Percentiles rank a stretch among this genome's conserved stretches.
phyloP scores from a whole-genome alignment of 2,329 filamentous ascomycete genomes.

The Pseudofabraea citricarpa region DNA sequence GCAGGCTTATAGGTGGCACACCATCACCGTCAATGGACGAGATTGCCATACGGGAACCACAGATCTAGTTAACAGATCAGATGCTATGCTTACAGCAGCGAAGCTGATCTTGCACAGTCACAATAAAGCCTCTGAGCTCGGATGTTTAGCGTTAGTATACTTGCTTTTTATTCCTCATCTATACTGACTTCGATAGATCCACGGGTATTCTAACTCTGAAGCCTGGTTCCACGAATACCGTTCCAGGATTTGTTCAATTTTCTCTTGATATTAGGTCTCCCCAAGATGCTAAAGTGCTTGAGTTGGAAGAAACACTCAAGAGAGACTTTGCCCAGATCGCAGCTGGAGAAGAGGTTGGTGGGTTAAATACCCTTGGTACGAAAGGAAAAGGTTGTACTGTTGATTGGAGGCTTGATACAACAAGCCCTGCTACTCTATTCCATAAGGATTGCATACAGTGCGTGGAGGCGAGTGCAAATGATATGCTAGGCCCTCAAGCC shows the following conservation, averaged over 20 bases:
- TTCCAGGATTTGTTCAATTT: slow-evolving; percentile 63
- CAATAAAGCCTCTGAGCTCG: slow-evolving; percentile 52
- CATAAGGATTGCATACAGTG: slow-evolving; percentile 62
- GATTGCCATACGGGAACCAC: slow-evolving; percentile 76
- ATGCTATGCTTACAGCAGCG: slow-evolving; percentile 63
- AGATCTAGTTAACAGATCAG: slow-evolving; percentile 58
- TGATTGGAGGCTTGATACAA: slow-evolving; percentile 56
- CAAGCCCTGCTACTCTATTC: slow-evolving; percentile 59
- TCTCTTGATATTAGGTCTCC: slow-evolving; percentile 62
- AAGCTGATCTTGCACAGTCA: slow-evolving; percentile 65
- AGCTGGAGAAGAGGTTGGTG: slow-evolving; percentile 46
- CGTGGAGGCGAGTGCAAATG: slow-evolving; percentile 54
- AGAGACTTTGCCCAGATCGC: slow-evolving; percentile 56
- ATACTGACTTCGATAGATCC: too few relatives aligned
- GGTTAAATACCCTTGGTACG: slow-evolving; percentile 36
- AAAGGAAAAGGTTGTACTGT: slow-evolving; percentile 47
- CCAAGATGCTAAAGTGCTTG: slow-evolving; percentile 48
- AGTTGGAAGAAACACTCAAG: slow-evolving; percentile 52
- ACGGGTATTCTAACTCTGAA: slow-evolving; percentile 64
- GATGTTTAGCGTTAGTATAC: slow-evolving; percentile 49
- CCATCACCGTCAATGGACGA: slow-evolving; percentile 57
- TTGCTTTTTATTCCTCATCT: too few relatives aligned
- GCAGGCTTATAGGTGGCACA: slow-evolving; percentile 73
- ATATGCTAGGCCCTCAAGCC: slow-evolving; percentile 46
- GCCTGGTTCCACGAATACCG: slow-evolving; percentile 69